phyloP scores from a whole-genome alignment of 805 yeast species.

The Cyberlindnera meyerae region DNA sequence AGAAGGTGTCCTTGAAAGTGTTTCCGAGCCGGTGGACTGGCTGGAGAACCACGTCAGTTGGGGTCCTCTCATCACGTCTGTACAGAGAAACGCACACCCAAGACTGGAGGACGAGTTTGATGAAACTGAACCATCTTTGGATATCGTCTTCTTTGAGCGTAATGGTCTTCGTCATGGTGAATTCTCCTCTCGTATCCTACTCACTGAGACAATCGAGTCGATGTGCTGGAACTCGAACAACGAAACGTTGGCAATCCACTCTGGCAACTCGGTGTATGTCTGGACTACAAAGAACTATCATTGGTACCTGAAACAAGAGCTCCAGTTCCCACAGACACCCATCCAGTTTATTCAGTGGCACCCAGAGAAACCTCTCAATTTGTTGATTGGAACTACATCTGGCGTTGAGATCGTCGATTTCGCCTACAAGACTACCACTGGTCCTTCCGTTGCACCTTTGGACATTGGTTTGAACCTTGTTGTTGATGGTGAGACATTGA shows the following conservation, averaged over 20 bases:
- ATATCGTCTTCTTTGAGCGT: constrained; percentile 78
- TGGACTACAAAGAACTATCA: constrained; percentile 94
- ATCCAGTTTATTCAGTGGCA: constrained; percentile 65
- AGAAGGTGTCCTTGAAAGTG: constrained; percentile 72
- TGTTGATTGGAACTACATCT: constrained; percentile 56
- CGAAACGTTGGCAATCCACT: constrained; percentile 69
- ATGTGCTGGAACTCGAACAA: constrained; percentile 79
- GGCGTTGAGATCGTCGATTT: constrained; percentile 63
- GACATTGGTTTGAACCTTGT: constrained; percentile 81
- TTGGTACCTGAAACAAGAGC: constrained; percentile 89
- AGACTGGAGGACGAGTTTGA: constrained; percentile 33
- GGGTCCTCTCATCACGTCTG: constrained; percentile 85
- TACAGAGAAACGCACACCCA: constrained; percentile 50
- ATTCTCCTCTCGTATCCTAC: constrained; percentile 61
- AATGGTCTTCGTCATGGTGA: constrained; percentile 92
- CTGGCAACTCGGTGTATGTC: constrained; percentile 61
- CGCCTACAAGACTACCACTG: constrained; percentile 55
- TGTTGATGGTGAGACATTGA: constrained; percentile 66
- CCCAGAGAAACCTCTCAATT: constrained; percentile 77
- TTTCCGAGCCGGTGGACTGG: constrained; percentile 85
- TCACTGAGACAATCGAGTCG: constrained; percentile 42
- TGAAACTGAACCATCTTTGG: constrained; percentile 34
- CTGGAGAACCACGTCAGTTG: constrained; percentile 72
- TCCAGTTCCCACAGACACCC: constrained; percentile 29
- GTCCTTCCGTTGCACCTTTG: constrained; percentile 61